Conservation (phyloP, 805 yeast genomes). For the Ogataea salicorniae region DNA sequence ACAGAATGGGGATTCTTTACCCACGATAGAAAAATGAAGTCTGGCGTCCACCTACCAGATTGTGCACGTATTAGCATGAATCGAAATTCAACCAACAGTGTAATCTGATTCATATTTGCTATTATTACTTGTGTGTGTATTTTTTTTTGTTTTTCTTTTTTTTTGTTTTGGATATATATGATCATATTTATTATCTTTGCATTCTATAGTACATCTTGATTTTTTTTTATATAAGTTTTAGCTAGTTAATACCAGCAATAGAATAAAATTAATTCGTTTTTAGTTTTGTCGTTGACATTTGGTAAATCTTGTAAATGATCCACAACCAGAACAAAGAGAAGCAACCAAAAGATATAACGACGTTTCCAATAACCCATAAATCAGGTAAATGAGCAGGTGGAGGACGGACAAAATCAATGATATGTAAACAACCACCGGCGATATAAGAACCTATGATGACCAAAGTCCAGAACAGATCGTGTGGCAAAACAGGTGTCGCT, state of each 20-base stretch:
- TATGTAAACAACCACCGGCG: conserved; percentile 46
- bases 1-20: conserved; percentile 68
- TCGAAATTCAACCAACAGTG: neutral
- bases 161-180: neutral
- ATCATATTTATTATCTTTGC: neutral
- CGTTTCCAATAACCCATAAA: conserved; percentile 76
- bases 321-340: conserved; percentile 79
- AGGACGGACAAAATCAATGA: conserved; percentile 41
- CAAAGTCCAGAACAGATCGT: conserved; percentile 42
- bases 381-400: conserved; percentile 74
- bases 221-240: neutral
- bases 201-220: neutral
- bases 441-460: conserved; percentile 46
- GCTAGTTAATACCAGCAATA: conserved; percentile 2
- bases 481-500: conserved; percentile 41
- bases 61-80: conserved; percentile 16
- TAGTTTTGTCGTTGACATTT: conserved; percentile 24
- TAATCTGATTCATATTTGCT: neutral
- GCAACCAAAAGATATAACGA: conserved; percentile 67
- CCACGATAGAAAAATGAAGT: conserved; percentile 41
- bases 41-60: conserved; percentile 36
- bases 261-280: conserved; percentile 6
- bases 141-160: neutral
- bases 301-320: conserved; percentile 54
- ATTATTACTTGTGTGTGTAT: neutral